Percentiles rank a stretch among this genome's conserved stretches.
Conservation (phyloP, 345 rosid species). For the Theobroma cacao region DNA sequence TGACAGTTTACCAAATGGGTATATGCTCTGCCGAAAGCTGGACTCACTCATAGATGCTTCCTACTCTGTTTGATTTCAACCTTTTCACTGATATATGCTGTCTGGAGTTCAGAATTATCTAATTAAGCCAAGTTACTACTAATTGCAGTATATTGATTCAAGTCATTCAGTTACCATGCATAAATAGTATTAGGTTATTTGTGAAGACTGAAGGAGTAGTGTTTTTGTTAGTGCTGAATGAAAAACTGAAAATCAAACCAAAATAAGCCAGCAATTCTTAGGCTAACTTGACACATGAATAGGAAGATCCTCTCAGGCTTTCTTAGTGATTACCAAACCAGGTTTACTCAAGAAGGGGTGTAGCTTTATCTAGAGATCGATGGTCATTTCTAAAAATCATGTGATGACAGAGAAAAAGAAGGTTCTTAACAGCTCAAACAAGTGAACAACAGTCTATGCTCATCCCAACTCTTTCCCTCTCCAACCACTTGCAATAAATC, state of each 20-base stretch:
- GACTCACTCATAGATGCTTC: neutral
- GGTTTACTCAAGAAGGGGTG: neutral
- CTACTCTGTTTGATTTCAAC: neutral
- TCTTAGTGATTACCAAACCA: neutral
- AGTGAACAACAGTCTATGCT: neutral
- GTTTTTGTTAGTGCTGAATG: neutral
- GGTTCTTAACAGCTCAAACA: neutral
- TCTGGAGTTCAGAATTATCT: neutral
- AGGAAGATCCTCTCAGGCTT: neutral
- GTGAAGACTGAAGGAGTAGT: neutral
- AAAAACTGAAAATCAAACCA: neutral
- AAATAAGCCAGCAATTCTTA: neutral
- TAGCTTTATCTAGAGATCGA: neutral
- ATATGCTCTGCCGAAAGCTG: conserved; percentile 3
- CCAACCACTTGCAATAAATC: neutral
- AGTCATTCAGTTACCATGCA: neutral
- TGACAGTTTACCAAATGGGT: neutral
- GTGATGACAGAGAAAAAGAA: neutral
- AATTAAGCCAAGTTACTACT: neutral
- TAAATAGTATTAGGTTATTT: neutral
- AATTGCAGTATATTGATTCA: neutral
- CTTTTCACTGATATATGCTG: neutral
- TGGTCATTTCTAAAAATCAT: neutral
- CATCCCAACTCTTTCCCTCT: neutral
- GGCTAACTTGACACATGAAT: neutral